Evolutionary conservation across 2,329 filamentous ascomycete species (phyloP), one percentile per base, ranked within the genome.

Genomic region (Daldinia sp.): DNA sequence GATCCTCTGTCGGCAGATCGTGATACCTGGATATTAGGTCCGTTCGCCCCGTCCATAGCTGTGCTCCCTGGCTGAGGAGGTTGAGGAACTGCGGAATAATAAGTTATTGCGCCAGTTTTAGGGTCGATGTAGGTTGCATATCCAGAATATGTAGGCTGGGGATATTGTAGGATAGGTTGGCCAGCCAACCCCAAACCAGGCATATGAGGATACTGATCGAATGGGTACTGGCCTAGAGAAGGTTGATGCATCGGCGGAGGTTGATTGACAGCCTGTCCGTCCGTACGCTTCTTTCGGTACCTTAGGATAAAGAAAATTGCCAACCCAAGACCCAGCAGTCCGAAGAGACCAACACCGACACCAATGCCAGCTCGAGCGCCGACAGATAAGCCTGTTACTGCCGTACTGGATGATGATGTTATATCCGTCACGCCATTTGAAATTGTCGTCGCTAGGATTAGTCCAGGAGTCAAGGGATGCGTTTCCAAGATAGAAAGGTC

Each of bases 401-500:
- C 55, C 33, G 33, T n/a, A 18, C 48, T 26, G 50, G 58, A 55
- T 35, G 62, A 48, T 18, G 46, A 23, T 28, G 62, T 54, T 26
- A 41, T 33, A 13, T 57, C 53, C n/a, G 39, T 9, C 42, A 35
- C 58, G 37, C 10, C 37, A 23, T 42, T 50, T 23, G 33, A 42
- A 33, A 60, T 63, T 41, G 10, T 48, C 3, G 53, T 26, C 1
- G 68, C 66, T 20, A 55, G 50, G 20, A 33, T 64, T 12, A 73
- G 42, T 9, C 72, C 69, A 42, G 73, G 74, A 2, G 73, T 73
- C 9, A 76, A 50, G 1, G 73, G 73, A 55, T 74, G 63, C 1
- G 75, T 76, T 60, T 75, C 71, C 20, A 74, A 53, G n/a, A 57
- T 67, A 6, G 68, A 61, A 9, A 76, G 61, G 56, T 76, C 73